phyloP scores from a whole-genome alignment of 2,329 filamentous ascomycete species.

The Aspergillus sp. region DNA sequence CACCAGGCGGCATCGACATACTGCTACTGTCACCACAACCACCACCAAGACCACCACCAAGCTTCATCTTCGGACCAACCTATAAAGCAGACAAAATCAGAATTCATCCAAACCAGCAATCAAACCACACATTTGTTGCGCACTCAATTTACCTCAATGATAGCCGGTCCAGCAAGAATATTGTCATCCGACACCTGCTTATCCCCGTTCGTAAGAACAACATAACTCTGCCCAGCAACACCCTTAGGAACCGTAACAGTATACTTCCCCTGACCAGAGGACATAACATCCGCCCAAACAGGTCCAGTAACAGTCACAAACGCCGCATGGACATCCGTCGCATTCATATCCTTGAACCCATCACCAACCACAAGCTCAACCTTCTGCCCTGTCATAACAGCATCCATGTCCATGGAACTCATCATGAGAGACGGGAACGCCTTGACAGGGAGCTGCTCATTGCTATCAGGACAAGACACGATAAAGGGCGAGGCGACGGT shows the following conservation, averaged over 20 bases:
- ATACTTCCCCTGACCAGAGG: constrained; percentile 16
- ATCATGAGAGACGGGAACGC: constrained; percentile 54
- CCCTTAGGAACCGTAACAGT: constrained; percentile 24
- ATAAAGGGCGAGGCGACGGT: constrained; percentile 66
- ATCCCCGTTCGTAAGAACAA: constrained; percentile 28
- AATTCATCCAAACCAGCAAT: background rate
- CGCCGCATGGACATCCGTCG: constrained; percentile 18
- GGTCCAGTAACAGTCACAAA: constrained; percentile 26
- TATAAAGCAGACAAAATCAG: background rate
- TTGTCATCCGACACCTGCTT: constrained; percentile 26
- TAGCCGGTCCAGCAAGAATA: constrained; percentile 33
- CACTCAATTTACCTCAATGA: constrained; percentile 27
- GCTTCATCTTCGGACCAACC: no score
- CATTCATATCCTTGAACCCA: constrained; percentile 21
- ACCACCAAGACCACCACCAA: background rate
- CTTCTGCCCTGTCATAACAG: background rate
- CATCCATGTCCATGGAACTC: background rate
- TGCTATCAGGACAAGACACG: constrained; percentile 54
- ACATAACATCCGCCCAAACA: constrained; percentile 15
- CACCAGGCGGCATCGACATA: background rate
- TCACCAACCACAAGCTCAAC: background rate
- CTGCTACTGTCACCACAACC: background rate
- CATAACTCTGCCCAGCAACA: constrained; percentile 29
- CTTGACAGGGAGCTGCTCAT: constrained; percentile 59
- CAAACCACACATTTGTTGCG: no score